Evolutionary conservation across 2,329 filamentous ascomycete species (phyloP), one percentile per base, ranked within the genome.

Genomic region (Monilinia aucupariae): DNA sequence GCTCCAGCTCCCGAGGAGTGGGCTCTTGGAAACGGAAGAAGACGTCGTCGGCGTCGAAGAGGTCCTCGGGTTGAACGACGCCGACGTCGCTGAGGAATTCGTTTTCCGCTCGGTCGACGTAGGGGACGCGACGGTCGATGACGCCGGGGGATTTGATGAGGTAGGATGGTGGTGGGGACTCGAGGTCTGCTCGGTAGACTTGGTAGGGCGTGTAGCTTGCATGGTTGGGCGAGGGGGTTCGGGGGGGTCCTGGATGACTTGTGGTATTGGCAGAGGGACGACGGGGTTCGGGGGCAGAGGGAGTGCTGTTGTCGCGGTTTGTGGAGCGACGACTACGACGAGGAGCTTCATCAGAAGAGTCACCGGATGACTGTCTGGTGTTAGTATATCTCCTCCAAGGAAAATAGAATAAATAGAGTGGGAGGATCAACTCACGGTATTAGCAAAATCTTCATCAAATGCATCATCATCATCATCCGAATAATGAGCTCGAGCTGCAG

Each of bases 31-130:
- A 58, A 20, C 7, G 7, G 2, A 47, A 58, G 2, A 25, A 34
- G n/a, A 58, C n/a, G 8, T 58, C 54, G 6, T 58, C 54, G 5
- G 54, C 54, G 20, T 58, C 43, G 8, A 58, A 58, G n/a, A 58
- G 54, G 17, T 58, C 54, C 2, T 25, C 27, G 4, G 54, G 41
- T 25, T 47, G 41, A 7, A 48, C 43, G 32, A 13, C 27, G n/a
- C 41, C 54, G 1, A 47, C 30, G 2, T 58, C 54, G 5, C 41
- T n/a, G 13, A 58, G 41, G 8, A 10, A 37, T 20, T 25, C 17
- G 9, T 34, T n/a, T 1, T 34, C n/a, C 22, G 13, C 7, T 7
- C 54, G 54, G 9, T 25, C 30, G 2, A 13, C 20, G 43, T 58
- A 58, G 4, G 54, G 41, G 25, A 58, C 27, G 9, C 27, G 32